Evolutionary conservation across 495 filamentous ascomycete species (phyloP), one percentile per base, ranked within the genome.

Genomic region (Hypoxylon perforatum): DNA sequence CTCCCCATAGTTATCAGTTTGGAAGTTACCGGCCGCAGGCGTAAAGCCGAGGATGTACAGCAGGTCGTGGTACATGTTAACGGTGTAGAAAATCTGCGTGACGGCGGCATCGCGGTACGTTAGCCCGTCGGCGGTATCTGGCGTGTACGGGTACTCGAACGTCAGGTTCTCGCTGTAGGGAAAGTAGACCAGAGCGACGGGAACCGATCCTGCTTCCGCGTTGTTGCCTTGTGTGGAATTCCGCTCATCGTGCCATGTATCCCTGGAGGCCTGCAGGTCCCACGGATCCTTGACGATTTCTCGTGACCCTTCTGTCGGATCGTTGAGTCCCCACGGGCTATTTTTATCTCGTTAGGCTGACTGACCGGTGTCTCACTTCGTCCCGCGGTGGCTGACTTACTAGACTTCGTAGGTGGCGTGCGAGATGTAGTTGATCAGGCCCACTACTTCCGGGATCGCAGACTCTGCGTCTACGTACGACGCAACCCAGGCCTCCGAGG

Each of bases 1-100:
- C 4, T 53, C 38, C n/a, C 70, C 71, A 55, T 77, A 70, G 67
- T 81, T 84, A 56, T 78, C 73, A 12, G 61, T 44, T 49, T 83
- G 75, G 69, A 82, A 82, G 70, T 82, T 82, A 3, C 79, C 81
- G 19, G 80, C 81, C 3, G 51, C 67, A 45, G 82, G 81, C 8
- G 63, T 81, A 63, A 83, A 83, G 1, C 81, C 80, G 0, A 83
- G 67, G 7, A 65, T 61, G 62, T 82, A 78, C 0, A 83, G 71
- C 10, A 82, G 65, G 36, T 82, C 77, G 57, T 83, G 79, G 61
- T 80, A 83, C 10, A 68, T 76, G 53, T 82, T 81, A 25, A 72
- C 70, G 2, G 77, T 82, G 55, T 82, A 82, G 70, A 82, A 84
- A 0, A 81, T 70, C 61, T 82, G 81, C 1, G 79, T 68, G 19